phyloP scores from a whole-genome alignment of 306 rosid species.

The Cicer pinnatifidum region DNA sequence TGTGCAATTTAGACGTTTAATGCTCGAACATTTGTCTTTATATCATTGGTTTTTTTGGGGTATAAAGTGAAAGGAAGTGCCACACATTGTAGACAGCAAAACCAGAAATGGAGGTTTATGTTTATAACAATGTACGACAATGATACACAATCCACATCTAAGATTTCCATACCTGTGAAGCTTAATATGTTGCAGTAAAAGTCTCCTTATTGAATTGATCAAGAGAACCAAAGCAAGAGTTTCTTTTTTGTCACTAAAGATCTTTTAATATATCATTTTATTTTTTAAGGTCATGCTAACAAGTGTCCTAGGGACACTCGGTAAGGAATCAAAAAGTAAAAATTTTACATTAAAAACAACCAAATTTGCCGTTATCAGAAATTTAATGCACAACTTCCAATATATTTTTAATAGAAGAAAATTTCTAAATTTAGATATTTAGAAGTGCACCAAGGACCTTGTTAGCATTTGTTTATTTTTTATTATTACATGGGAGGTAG shows the following conservation, averaged over 20 bases:
- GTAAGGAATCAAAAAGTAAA: too few relatives aligned
- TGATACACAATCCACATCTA: not conserved
- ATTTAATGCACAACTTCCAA: too few relatives aligned
- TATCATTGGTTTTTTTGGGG: not conserved
- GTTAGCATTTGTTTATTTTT: not conserved
- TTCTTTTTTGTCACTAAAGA: not conserved
- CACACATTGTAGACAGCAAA: not conserved
- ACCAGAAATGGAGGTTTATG: conserved; percentile 15
- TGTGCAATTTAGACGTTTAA: not conserved
- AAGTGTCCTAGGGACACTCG: too few relatives aligned
- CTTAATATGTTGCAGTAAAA: not conserved
- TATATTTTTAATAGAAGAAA: too few relatives aligned
- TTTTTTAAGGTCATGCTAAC: too few relatives aligned
- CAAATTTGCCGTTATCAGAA: too few relatives aligned
- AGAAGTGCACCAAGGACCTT: too few relatives aligned
- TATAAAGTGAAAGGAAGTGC: conserved; percentile 16
- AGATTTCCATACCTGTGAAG: not conserved
- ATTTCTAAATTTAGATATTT: too few relatives aligned
- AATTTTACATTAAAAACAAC: too few relatives aligned
- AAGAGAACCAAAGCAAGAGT: not conserved
- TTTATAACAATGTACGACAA: not conserved
- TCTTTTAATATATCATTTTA: conserved; percentile 1
- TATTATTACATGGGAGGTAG: conserved; percentile 5
- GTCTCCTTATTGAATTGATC: not conserved
- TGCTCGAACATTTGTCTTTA: not conserved